These are phyloP conservation scores for Heritiera littoralis DNA, from an alignment of 345 rosid species.

Conservation along the genomic window DNA sequence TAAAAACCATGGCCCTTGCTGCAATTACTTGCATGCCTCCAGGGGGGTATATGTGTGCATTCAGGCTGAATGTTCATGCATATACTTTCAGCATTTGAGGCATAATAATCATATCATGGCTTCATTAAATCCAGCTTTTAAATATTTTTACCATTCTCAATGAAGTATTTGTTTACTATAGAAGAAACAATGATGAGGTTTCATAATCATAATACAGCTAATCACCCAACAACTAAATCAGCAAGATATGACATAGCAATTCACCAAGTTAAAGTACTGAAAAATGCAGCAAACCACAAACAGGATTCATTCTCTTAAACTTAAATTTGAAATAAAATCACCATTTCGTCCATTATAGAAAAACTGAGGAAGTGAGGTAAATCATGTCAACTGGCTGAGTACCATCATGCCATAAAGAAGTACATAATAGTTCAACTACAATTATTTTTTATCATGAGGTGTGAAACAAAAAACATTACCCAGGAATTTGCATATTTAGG, in stretches of 20 bases:
- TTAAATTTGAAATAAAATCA: slow-evolving; percentile 4
- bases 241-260: background rate
- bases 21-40: background rate
- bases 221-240: background rate
- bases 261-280: background rate
- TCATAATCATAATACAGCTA: too few relatives aligned
- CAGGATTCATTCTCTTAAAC: background rate
- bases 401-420: background rate
- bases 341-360: background rate
- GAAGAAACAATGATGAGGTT: background rate
- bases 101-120: background rate
- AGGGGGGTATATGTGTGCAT: background rate
- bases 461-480: background rate
- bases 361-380: background rate
- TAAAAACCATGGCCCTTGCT: background rate
- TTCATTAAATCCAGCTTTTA: background rate
- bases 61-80: background rate
- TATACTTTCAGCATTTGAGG: background rate
- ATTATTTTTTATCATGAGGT: background rate
- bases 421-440: background rate
- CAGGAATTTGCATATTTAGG: background rate
- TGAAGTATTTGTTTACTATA: background rate
- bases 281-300: background rate
- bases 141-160: background rate
- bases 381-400: background rate